Evolutionary conservation across 1,139 yeast genomes (phyloP), one percentile per base, ranked within the genome.

Genomic region (Geotrichum carabidarum): DNA sequence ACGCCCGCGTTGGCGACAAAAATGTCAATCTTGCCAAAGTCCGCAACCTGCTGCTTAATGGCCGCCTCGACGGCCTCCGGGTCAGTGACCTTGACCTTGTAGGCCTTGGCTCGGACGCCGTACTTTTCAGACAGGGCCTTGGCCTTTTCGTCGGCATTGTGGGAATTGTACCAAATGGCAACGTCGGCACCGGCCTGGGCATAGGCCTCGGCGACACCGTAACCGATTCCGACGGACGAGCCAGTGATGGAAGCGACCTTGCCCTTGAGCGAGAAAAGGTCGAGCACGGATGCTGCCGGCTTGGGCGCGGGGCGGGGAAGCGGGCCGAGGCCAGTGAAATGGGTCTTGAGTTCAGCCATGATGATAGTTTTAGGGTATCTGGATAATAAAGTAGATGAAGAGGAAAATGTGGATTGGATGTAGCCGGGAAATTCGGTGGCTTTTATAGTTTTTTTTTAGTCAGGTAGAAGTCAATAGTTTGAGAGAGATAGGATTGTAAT

Each of bases 171-270:
- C 95, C 95, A 87, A 64, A 89, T 78, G 59, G 91, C 93, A 46
- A 89, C 85, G 62, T 86, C 89, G 9, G 95, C 96, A 53, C 96
- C 96, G 4, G 94, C 95, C 72, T 87, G 94, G 51, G 94, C 91
- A 65, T 76, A 87, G 0, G 91, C 94, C 66, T 83, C 86, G 45
- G 95, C 96, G 31, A 87, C 88, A 5, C 87, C 89, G 61, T 73
- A 78, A 11, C 96, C 96, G 63, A 89, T 89, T 32, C 96, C 96
- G 41, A 85, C 79, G 14, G 94, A 84, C 3, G 94, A 84, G 36
- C 96, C 96, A 17, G 96, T 86, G 57, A 89, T 81, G n/a, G 89
- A 81, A 54, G 95, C 95, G 17, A 86, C 88, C 69, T 86, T 87
- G 18, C 95, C 95, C 74, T 84, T 86, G 59, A 87, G 75, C 0